Evolutionary conservation across 257 asterid genomes (phyloP).

Genomic region (Petrea volubilis): DNA sequence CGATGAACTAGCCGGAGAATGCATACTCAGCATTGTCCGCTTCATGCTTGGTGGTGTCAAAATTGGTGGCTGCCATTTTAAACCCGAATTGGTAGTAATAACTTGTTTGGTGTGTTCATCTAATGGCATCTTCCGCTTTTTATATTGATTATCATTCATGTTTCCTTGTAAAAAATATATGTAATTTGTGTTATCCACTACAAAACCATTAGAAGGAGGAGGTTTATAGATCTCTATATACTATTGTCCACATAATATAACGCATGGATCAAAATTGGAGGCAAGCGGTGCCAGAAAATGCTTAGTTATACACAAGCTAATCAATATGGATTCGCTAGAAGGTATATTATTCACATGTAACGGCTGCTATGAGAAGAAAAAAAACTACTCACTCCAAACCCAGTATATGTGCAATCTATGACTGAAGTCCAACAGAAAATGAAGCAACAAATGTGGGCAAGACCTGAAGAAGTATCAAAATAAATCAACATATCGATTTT

Average conservation of each 20-base stretch:
- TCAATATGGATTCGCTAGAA: slow-evolving; percentile 4
- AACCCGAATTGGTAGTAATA: too few relatives aligned
- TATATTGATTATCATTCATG: too few relatives aligned
- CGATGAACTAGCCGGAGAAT: too few relatives aligned
- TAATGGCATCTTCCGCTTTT: too few relatives aligned
- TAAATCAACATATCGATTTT: not conserved
- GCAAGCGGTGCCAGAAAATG: slow-evolving; percentile 5
- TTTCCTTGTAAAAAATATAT: too few relatives aligned
- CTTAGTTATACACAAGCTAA: slow-evolving; percentile 14
- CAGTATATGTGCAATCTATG: slow-evolving; percentile 46
- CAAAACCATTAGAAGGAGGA: slow-evolving; percentile 78
- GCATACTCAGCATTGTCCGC: too few relatives aligned
- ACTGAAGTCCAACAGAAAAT: slow-evolving; percentile 43
- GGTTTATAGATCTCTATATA: slow-evolving; percentile 85
- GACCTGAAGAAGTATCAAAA: slow-evolving; percentile 46
- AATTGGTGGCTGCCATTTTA: too few relatives aligned
- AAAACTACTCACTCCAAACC: slow-evolving; percentile 63
- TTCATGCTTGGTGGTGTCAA: too few relatives aligned
- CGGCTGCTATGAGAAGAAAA: not conserved
- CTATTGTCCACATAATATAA: slow-evolving; percentile 88
- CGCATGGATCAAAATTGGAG: slow-evolving; percentile 79
- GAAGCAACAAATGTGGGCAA: slow-evolving; percentile 87
- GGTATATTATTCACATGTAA: not conserved
- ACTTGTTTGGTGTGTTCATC: too few relatives aligned
- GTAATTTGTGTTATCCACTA: too few relatives aligned